Conservation (phyloP, 371 early-diverging fungal species). For the Mortierella sp. region DNA sequence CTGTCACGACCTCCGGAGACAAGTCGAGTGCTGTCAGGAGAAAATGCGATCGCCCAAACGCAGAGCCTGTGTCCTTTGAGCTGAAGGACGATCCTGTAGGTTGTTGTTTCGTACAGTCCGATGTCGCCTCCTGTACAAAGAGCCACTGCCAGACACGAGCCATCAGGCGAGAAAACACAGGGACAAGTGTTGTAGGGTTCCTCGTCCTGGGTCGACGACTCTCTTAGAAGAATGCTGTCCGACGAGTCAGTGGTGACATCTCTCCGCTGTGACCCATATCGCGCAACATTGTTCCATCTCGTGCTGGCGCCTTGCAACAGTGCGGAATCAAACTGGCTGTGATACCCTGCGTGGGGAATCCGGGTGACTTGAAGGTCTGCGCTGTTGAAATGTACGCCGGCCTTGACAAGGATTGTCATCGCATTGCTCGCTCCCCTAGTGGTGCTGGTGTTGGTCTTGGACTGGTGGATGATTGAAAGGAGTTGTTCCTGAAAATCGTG, state of each 20-base stretch:
- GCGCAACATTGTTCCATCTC: background rate
- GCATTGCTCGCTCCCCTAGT: too few species aligned
- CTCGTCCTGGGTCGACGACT: background rate
- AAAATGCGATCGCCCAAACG: background rate
- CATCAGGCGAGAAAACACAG: background rate
- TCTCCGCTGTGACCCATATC: background rate
- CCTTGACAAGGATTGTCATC: too few species aligned
- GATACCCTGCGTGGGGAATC: background rate
- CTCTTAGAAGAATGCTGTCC: background rate
- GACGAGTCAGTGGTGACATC: background rate
- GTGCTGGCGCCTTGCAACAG: background rate
- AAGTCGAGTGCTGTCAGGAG: background rate
- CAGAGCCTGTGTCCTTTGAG: background rate
- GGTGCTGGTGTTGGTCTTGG: too few species aligned
- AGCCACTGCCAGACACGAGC: background rate
- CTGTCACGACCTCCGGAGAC: background rate
- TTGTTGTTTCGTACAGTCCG: background rate
- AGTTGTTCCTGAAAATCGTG: too few species aligned
- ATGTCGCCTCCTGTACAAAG: background rate
- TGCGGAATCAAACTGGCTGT: background rate
- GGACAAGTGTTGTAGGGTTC: background rate
- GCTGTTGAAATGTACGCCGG: background rate
- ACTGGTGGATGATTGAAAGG: too few species aligned
- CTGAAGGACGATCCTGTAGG: background rate
- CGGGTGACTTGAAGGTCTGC: background rate